phyloP scores from a whole-genome alignment of 2,329 filamentous ascomycete genomes.

The Calonectria pseudoturangicola region DNA sequence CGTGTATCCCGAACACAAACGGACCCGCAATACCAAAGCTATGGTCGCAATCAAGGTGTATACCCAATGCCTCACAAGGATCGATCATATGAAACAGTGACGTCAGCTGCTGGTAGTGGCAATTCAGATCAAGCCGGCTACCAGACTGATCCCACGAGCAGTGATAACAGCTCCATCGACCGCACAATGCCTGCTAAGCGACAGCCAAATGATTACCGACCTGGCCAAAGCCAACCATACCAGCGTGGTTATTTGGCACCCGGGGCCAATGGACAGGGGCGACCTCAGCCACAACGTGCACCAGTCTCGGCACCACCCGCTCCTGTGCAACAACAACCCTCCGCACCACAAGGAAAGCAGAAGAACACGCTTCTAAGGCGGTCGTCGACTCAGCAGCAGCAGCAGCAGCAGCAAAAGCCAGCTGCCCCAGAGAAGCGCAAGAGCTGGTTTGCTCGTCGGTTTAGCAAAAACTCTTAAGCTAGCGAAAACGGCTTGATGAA shows the following conservation, averaged over 20 bases:
- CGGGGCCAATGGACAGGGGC: conserved; percentile 52
- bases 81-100: conserved; percentile 90
- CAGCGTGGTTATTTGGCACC: conserved; percentile 64
- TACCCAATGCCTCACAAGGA: conserved; percentile 79
- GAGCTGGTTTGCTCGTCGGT: conserved; percentile 90
- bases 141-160: conserved; percentile 89
- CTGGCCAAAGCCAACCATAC: conserved; percentile 65
- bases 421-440: conserved; percentile 81
- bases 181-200: conserved; percentile 77
- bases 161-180: conserved; percentile 94
- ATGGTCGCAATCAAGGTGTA: conserved; percentile 66
- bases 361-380: conserved; percentile 55
- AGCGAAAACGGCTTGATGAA: conserved; percentile 15
- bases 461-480: conserved; percentile 76
- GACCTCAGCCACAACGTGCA: conserved; percentile 52
- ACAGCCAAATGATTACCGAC: conserved; percentile 77
- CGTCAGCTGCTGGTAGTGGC: conserved; percentile 83
- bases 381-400: conserved; percentile 55
- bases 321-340: conserved; percentile 42
- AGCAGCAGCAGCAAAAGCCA: conserved; percentile 49
- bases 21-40: conserved; percentile 65
- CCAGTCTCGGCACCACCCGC: conserved; percentile 52
- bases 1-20: conserved; percentile 65
- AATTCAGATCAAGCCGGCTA: conserved; percentile 86
- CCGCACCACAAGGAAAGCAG: conserved; percentile 54